Evolutionary conservation across 2,329 filamentous ascomycete species (phyloP), one percentile per base, ranked within the genome.

Genomic region (Pestalotiopsis sp.): DNA sequence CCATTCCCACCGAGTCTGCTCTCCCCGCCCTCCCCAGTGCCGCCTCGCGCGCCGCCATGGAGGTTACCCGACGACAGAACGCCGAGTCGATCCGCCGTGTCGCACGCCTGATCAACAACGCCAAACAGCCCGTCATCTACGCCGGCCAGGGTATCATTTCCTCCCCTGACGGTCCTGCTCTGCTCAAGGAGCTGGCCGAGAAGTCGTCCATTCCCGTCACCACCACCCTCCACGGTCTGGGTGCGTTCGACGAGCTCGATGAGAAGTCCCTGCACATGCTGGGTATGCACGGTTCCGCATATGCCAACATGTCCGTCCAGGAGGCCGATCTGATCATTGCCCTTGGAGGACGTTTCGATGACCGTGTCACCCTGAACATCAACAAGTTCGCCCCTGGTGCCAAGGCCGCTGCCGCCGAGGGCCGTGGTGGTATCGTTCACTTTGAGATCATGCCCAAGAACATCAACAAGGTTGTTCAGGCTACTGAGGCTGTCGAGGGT

Each of bases 391-490:
- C 95, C 0, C 96, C 96, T 3, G 89, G 89, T 66, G 96, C 96
- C 59, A 96, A 93, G 83, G 89, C 90, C 14, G 96, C 96, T 0
- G 95, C 94, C 4, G 86, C 88, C 12, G 93, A 97, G 83, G 91
- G 91, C 67, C 92, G 94, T 71, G 96, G 96, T 75, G 96, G 96
- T 77, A 98, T 99, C 76, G 89, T 98, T 17, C 95, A 99, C 82
- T 98, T 98, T 77, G 95, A 98, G 80, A 95, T 99, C 76, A 92
- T 98, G 92, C 95, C 96, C 75, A 99, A 99, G 91, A 98, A 99
- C 86, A 98, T 98, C 84, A 98, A 98, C 90, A 99, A 98, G 88
- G 95, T 98, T 57, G 92, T 99, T 14, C 94, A 98, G 83, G 95
- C 95, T 7, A 98, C 93, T 57, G 94, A 98, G 83, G 95, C 96